Base-by-base conservation (phyloP, 768 basidiomycete genomes). In the Psilocybe subaeruginosa region DNA sequence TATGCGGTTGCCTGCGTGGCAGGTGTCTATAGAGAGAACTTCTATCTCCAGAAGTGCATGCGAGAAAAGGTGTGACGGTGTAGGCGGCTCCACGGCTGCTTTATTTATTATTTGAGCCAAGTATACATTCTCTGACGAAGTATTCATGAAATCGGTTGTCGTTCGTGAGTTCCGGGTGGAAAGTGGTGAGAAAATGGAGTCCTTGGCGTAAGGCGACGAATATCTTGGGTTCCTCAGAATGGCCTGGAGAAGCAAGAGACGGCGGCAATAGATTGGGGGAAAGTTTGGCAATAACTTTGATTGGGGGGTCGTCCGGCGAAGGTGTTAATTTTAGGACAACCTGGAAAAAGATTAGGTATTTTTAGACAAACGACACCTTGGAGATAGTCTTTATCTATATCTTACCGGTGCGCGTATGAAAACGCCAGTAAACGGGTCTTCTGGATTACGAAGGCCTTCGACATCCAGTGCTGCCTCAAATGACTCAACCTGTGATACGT, bases 371-470 rank as follows among this genome's bases (percentile, higher is more conserved):
- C 30, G 48, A 54, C 39, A 37, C 27, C 27, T 30, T 61, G 55
- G 52, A 19, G 35, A 77, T 43, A 4, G n/a, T 19, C 23, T 55
- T 8, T 23, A 14, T 12, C 23, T 11, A 30, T 35, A n/a, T 4
- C 87, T 46, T 69, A 90, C 92, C 0, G 96, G 96, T 50, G 96
- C 96, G 46, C 96, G 92, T 67, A 99, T 99, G 77, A 99, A 99
- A 48, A 97, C 82, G 0, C 92, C 93, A 17, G 82, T 85, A 71
- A 94, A 96, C 0, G 91, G 84, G 14, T 71, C 68, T 2, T 84
- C 75, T 0, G 90, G 72, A 56, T 91, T 75, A 33, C 80, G 78
- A 19, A 97, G 77, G 46, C 84, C 85, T 7, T 80, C 78, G 3
- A 95, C 87, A 12, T 77, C 72, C 6, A 99, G 76, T 0, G 87